Evolutionary conservation across 768 basidiomycete genomes (phyloP).

Genomic region (Chalciporus pseudorubinellus): DNA sequence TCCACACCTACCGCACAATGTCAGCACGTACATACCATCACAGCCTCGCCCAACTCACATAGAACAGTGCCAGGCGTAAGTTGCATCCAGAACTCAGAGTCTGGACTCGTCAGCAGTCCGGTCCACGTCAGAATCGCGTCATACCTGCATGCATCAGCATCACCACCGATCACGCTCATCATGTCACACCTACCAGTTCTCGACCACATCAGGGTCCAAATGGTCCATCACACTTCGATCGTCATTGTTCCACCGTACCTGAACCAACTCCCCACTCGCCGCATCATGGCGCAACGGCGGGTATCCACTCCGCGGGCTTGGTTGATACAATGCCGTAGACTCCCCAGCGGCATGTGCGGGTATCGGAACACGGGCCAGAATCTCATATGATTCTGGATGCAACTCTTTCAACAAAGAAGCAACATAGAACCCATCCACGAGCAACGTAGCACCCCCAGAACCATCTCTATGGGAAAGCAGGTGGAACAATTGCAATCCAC

Average conservation of each 20-base stretch:
- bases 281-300: constrained; percentile 72
- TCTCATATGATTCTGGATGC: constrained; percentile 65
- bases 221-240: constrained; percentile 81
- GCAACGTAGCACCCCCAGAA: constrained; percentile 81
- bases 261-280: constrained; percentile 56
- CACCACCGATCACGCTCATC: not conserved
- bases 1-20: constrained; percentile 64
- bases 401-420: constrained; percentile 75
- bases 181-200: constrained; percentile 55
- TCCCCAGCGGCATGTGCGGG: constrained; percentile 92
- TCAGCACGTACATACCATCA: not conserved
- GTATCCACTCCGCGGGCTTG: constrained; percentile 57
- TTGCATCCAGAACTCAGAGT: constrained; percentile 91
- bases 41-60: constrained; percentile 45
- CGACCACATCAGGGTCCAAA: constrained; percentile 58
- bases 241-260: constrained; percentile 93
- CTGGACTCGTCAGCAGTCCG: constrained; percentile 64
- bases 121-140: constrained; percentile 81
- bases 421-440: constrained; percentile 94
- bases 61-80: constrained; percentile 85
- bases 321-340: constrained; percentile 49
- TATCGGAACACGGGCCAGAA: constrained; percentile 66
- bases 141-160: constrained; percentile 49
- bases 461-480: constrained; percentile 81
- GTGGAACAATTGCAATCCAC: constrained; percentile 95